Conservation (phyloP, 805 yeast species). For the Wickerhamiella hasegawae region DNA sequence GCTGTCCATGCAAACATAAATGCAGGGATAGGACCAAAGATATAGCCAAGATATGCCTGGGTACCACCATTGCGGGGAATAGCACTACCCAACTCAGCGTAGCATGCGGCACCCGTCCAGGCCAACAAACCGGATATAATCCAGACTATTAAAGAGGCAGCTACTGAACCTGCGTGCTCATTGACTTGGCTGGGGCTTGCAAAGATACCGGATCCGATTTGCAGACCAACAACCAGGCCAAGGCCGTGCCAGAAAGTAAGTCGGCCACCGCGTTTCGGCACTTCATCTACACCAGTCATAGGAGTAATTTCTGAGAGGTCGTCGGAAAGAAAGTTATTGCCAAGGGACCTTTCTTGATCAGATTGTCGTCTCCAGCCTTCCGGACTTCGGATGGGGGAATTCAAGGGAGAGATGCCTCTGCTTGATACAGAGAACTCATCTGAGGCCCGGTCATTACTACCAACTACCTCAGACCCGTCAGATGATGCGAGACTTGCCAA, state of each 20-base stretch:
- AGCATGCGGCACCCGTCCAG: constrained; percentile 30
- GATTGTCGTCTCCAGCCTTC: too few species aligned
- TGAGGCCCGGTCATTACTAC: too few species aligned
- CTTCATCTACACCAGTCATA: too few species aligned
- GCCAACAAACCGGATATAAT: constrained; percentile 25
- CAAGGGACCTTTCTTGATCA: too few species aligned
- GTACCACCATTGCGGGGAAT: constrained; percentile 28
- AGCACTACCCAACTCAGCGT: constrained; percentile 27
- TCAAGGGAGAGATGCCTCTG: too few species aligned
- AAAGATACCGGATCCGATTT: constrained; percentile 30
- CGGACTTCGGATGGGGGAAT: too few species aligned
- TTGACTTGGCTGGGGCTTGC: constrained; percentile 27
- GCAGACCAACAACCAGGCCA: constrained; percentile 26
- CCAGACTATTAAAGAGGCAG: constrained; percentile 25
- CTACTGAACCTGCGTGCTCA: constrained; percentile 24
- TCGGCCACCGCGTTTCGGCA: neutral
- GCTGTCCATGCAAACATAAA: constrained; percentile 27
- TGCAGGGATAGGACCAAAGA: constrained; percentile 24
- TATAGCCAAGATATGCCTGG: constrained; percentile 24
- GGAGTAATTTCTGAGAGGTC: too few species aligned
- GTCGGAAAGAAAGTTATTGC: too few species aligned
- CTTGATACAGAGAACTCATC: too few species aligned
- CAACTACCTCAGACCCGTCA: too few species aligned
- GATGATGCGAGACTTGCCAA: too few species aligned
- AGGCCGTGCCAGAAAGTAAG: constrained; percentile 19